These are phyloP conservation scores for Carex parvula DNA, from an alignment of 176 grass and related monocot genomes.

Conservation along the genomic window DNA sequence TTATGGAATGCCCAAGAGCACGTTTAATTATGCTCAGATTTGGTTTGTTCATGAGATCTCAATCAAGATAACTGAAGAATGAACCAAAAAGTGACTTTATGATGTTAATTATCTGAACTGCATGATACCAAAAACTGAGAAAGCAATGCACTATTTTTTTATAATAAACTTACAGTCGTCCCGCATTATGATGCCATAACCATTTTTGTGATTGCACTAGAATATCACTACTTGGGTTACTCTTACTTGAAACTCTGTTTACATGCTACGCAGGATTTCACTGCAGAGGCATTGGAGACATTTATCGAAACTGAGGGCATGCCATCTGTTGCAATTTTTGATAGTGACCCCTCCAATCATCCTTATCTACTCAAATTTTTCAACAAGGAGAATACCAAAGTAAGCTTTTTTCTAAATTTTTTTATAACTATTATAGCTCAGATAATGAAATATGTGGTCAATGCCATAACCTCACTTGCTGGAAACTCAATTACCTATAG, in stretches of 20 bases:
- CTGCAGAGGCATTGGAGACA: slow-evolving; percentile 53
- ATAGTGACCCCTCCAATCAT: slow-evolving; percentile 78
- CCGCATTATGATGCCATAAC: neutral
- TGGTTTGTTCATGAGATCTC: neutral
- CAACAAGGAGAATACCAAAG: slow-evolving; percentile 56
- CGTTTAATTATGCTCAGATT: neutral
- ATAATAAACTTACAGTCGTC: neutral
- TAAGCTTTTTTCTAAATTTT: slow-evolving; percentile 26
- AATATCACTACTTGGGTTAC: neutral
- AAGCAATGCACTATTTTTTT: neutral
- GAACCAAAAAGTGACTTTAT: neutral
- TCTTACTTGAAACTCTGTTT: neutral
- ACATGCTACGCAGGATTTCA: slow-evolving; percentile 65
- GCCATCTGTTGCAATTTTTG: slow-evolving; percentile 67
- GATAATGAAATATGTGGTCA: neutral
- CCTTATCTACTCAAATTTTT: slow-evolving; percentile 76
- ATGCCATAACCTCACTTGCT: neutral
- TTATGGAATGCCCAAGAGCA: neutral
- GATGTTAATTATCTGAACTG: neutral
- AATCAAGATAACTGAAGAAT: neutral
- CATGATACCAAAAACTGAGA: neutral
- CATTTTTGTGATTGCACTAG: neutral
- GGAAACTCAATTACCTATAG: slow-evolving; percentile 35
- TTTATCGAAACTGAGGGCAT: slow-evolving; percentile 72
- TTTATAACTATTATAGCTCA: neutral